These are phyloP conservation scores for Asterochloris sp. DNA, from an alignment of 139 green algal species.

Conservation along the genomic window DNA sequence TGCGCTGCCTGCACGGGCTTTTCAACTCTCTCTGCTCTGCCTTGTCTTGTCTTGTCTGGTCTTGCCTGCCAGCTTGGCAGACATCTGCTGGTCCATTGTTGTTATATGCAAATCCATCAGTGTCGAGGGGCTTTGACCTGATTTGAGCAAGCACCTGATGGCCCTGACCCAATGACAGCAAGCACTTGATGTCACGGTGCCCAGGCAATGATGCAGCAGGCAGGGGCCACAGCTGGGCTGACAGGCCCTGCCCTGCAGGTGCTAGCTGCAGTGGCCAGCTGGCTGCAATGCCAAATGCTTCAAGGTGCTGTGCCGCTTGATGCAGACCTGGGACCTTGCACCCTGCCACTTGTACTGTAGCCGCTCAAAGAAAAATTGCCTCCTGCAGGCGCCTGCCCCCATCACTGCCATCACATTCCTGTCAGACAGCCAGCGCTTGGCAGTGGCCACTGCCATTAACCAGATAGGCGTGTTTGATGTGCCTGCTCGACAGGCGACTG, in stretches of 20 bases:
- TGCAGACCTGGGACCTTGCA: background rate
- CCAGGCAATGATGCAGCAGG: background rate
- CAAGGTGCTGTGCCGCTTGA: background rate
- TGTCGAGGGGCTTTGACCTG: background rate
- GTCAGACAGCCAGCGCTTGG: constrained; percentile 41
- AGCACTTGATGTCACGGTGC: background rate
- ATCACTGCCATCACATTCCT: constrained; percentile 53
- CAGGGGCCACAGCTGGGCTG: no score
- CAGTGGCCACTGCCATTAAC: constrained; percentile 35
- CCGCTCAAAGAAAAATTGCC: background rate
- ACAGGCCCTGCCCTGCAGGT: no score
- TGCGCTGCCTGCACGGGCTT: background rate
- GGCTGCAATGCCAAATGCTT: no score
- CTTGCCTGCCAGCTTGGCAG: background rate
- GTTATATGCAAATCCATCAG: background rate
- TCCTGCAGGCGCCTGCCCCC: background rate
- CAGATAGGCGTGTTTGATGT: constrained; percentile 41
- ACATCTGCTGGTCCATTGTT: background rate
- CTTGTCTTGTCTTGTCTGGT: background rate
- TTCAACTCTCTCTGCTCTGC: background rate
- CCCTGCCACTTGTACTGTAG: no score
- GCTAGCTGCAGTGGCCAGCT: no score
- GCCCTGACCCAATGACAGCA: background rate
- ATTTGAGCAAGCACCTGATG: background rate
- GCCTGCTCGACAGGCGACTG: constrained; percentile 22